Conservation (phyloP, 2,329 filamentous ascomycete species). For the Neopestalotiopsis clavispora region DNA sequence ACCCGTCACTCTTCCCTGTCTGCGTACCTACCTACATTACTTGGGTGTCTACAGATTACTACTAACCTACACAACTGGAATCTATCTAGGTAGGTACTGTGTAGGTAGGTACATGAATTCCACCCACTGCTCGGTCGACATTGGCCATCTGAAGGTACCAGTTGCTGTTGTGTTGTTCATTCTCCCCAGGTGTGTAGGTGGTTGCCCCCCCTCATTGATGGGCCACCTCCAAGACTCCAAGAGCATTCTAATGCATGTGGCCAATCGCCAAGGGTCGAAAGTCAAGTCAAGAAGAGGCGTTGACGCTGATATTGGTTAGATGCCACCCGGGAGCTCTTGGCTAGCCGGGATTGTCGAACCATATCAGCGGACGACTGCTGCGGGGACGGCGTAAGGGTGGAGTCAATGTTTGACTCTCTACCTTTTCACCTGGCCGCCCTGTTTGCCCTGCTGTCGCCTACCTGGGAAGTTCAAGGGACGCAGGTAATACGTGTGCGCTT, state of each 20-base stretch:
- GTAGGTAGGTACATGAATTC: no score
- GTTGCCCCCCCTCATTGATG: not conserved
- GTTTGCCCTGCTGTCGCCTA: no score
- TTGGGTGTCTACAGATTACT: no score
- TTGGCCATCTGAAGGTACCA: no score
- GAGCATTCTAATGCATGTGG: constrained; percentile 5
- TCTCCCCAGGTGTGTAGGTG: not conserved
- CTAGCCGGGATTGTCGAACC: constrained; percentile 6
- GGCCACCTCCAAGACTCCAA: not conserved
- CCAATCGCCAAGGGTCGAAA: constrained; percentile 9
- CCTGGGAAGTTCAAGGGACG: no score
- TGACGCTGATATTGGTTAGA: constrained; percentile 9
- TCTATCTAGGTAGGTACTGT: no score
- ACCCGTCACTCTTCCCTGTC: no score
- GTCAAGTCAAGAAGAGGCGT: constrained; percentile 3
- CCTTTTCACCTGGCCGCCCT: no score
- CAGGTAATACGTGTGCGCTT: no score
- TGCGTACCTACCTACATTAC: no score
- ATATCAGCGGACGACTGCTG: constrained; percentile 1
- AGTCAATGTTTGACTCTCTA: not conserved
- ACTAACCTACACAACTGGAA: no score
- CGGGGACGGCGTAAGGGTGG: constrained; percentile 8
- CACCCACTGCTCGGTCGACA: no score
- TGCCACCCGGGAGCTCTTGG: not conserved
- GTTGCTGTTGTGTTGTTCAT: not conserved